Conservation (phyloP, 2,329 filamentous ascomycete genomes). For the Eurotiales sp. region DNA sequence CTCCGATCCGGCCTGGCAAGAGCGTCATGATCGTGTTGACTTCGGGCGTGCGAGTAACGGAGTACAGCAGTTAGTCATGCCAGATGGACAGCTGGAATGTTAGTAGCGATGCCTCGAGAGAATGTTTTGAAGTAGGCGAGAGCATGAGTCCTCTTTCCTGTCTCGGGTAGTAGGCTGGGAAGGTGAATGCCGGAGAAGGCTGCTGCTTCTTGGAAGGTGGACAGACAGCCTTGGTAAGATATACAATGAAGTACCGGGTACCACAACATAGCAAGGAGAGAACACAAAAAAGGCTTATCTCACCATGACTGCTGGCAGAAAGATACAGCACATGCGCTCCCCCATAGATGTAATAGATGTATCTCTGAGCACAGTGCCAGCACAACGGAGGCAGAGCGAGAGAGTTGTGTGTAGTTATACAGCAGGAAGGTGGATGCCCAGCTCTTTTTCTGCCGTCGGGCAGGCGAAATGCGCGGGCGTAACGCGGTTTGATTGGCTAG, state of each 20-base stretch:
- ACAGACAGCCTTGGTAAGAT: too few relatives aligned
- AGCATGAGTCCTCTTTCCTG: too few relatives aligned
- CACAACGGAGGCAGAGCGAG: too few relatives aligned
- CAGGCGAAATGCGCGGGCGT: constrained; percentile 23
- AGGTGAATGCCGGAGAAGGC: too few relatives aligned
- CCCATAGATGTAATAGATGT: neutral
- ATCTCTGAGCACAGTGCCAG: too few relatives aligned
- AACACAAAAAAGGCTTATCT: neutral
- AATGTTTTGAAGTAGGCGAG: neutral
- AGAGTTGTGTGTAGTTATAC: too few relatives aligned
- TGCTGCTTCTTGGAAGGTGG: too few relatives aligned
- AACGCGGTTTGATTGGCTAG: constrained; percentile 4
- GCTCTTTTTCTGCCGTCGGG: constrained; percentile 17
- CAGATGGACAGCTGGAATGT: too few relatives aligned
- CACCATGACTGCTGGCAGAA: neutral
- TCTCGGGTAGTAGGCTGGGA: too few relatives aligned
- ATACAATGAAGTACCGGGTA: too few relatives aligned
- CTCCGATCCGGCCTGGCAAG: constrained; percentile 18
- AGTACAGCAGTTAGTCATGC: neutral
- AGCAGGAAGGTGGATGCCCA: constrained; percentile 15
- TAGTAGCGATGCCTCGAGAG: neutral
- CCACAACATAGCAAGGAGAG: too few relatives aligned
- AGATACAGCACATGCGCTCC: neutral
- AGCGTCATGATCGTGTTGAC: constrained; percentile 27
- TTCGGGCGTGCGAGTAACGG: constrained; percentile 12